Conservation (phyloP, 176 grass and related monocot species). For the Musa schizocarpa region DNA sequence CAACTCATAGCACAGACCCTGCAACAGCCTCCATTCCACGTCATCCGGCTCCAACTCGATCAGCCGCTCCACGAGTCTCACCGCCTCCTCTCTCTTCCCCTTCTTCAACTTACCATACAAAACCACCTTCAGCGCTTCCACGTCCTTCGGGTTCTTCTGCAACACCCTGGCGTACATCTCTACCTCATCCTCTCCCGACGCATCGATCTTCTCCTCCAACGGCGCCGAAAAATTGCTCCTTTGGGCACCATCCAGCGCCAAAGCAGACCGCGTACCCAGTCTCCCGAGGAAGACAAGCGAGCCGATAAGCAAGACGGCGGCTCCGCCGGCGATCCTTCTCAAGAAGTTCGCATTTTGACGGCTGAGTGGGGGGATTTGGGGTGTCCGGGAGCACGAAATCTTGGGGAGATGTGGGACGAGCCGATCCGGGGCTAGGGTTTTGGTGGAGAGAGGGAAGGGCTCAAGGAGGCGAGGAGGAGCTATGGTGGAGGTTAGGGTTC, state of each 20-base stretch:
- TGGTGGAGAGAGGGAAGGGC: constrained; percentile 13
- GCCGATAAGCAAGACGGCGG: constrained; percentile 11
- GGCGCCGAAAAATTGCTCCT: constrained; percentile 16
- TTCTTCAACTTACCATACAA: constrained; percentile 65
- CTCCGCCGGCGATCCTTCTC: constrained; percentile 7
- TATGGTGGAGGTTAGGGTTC: constrained; percentile 3
- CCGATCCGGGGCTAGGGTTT: constrained; percentile 14
- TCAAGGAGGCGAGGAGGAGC: constrained; percentile 26
- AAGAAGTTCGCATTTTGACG: background rate
- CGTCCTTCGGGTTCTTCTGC: constrained; percentile 39
- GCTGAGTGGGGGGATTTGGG: background rate
- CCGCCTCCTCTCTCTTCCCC: constrained; percentile 46
- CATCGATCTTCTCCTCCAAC: constrained; percentile 13
- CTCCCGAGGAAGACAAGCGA: constrained; percentile 18
- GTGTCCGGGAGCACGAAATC: constrained; percentile 1
- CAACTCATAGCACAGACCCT: constrained; percentile 60
- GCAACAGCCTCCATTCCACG: constrained; percentile 71
- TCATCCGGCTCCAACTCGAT: constrained; percentile 47
- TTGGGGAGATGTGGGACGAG: background rate
- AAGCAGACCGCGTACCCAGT: constrained; percentile 3
- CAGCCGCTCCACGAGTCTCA: constrained; percentile 42
- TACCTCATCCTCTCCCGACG: constrained; percentile 1
- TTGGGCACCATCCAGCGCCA: constrained; percentile 12
- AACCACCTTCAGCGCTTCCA: constrained; percentile 61
- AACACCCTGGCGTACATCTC: constrained; percentile 52